Evolutionary conservation across 2,329 filamentous ascomycete genomes (phyloP), one percentile per base, ranked within the genome.

Genomic region (Curvularia lunata): DNA sequence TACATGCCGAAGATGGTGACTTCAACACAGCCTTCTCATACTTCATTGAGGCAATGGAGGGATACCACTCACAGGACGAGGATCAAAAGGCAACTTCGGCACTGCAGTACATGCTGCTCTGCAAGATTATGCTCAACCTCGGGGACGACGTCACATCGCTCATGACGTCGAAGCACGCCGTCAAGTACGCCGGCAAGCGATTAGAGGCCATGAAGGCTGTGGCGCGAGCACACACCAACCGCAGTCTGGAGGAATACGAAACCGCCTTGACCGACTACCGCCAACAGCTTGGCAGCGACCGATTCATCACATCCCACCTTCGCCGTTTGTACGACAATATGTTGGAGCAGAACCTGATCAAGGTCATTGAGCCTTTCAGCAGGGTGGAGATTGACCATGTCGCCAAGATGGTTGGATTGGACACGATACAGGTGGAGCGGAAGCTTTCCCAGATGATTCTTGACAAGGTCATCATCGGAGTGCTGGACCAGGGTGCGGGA

Each of bases 391-490:
- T 99, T 71, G 90, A 89, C 70, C 95, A 99, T 77, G 92, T 99
- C 71, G 94, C 95, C 68, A 92, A 95, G 83, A 96, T 98, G 90
- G 95, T 99, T 51, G 93, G 94, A 38, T 84, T 99, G 62, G 95
- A 98, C 77, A 96, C 91, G 25, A 89, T 92, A 78, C 94, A 98
- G 82, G 95, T 99, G 59, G 96, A 99, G 86, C 88, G 93, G 70
- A 99, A 99, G 85, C 85, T 99, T 63, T 96, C 91, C 45, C 96
- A 99, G 84, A 99, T 99, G 96, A 99, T 99, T 74, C 85, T 99
- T 58, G 95, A 99, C 82, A 97, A 97, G 84, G 92, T 98, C 72
- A 98, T 99, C 74, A 92, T 97, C 68, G 95, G 96, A 58, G 95
- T 99, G 54, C 82, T 99, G 68, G 95, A 99, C 77, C 95, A 99